Conservation (phyloP, 2,329 filamentous ascomycete species). For the Septoria petroselini region DNA sequence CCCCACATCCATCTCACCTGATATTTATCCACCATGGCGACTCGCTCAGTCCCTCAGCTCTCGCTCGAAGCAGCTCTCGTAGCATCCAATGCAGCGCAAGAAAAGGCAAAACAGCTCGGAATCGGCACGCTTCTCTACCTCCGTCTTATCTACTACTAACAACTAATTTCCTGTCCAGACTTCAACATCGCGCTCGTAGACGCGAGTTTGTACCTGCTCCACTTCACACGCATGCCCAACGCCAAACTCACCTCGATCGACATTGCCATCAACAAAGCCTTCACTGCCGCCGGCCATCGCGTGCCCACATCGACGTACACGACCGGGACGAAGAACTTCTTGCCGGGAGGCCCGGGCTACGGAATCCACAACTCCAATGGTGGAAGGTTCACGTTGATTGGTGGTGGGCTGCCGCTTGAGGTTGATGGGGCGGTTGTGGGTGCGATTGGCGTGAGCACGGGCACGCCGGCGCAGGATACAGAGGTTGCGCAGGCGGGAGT, state of each 20-base stretch:
- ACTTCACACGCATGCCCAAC: slow-evolving; percentile 49
- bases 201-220: slow-evolving; percentile 45
- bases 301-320: slow-evolving; percentile 53
- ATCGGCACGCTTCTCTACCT: slow-evolving; percentile 34
- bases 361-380: slow-evolving; percentile 54
- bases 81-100: slow-evolving; percentile 37
- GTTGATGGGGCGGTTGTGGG: slow-evolving; percentile 52
- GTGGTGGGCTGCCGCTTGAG: slow-evolving; percentile 53
- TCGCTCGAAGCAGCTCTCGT: slow-evolving; percentile 38
- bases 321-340: slow-evolving; percentile 44
- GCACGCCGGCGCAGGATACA: slow-evolving; percentile 54
- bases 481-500: slow-evolving; percentile 53
- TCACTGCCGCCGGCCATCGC: slow-evolving; percentile 56
- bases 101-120: slow-evolving; percentile 39
- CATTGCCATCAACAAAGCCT: slow-evolving; percentile 62
- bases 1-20: too few species aligned
- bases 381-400: slow-evolving; percentile 54
- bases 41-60: slow-evolving; percentile 36
- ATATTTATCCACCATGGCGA: slow-evolving; percentile 32
- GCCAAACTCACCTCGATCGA: slow-evolving; percentile 56
- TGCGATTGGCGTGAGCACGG: slow-evolving; percentile 55
- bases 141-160: too few species aligned
- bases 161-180: slow-evolving; percentile 35
- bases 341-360: slow-evolving; percentile 53
- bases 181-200: slow-evolving; percentile 52